phyloP scores from a whole-genome alignment of 1,284 basidiomycete genomes.

The Pseudozyma hubeiensis region DNA sequence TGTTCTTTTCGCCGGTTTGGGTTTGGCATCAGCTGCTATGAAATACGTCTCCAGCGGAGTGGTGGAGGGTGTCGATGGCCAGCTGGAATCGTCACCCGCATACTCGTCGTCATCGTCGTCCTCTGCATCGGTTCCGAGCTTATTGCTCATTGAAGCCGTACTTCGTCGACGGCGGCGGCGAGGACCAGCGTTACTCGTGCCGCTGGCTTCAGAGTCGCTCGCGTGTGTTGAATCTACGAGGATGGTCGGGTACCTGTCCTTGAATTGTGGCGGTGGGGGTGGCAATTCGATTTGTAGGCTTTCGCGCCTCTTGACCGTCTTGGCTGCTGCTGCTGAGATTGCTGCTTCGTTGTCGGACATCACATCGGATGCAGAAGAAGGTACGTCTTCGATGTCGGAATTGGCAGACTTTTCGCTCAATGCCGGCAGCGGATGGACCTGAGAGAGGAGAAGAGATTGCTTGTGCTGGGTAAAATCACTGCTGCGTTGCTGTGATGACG shows the following conservation, averaged over 20 bases:
- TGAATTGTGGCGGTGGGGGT: slow-evolving; percentile 35
- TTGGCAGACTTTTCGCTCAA: slow-evolving; percentile 36
- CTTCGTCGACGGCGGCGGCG: slow-evolving; percentile 27
- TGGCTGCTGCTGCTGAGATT: background rate
- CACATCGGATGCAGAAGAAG: slow-evolving; percentile 15
- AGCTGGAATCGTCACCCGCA: slow-evolving; percentile 48
- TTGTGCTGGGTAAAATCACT: slow-evolving; percentile 6
- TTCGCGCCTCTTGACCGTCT: slow-evolving; percentile 22
- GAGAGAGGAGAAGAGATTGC: slow-evolving; percentile 13
- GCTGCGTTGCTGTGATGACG: background rate
- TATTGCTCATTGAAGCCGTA: slow-evolving; percentile 24
- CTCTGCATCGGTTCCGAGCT: slow-evolving; percentile 13
- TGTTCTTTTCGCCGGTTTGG: slow-evolving; percentile 2
- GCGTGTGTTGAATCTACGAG: slow-evolving; percentile 39
- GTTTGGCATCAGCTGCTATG: slow-evolving; percentile 13
- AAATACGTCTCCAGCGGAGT: slow-evolving; percentile 47
- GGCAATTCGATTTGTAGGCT: slow-evolving; percentile 48
- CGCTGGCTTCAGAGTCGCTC: slow-evolving; percentile 34
- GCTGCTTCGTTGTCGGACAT: slow-evolving; percentile 20
- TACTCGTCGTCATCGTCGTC: slow-evolving; percentile 32
- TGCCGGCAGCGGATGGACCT: slow-evolving; percentile 21
- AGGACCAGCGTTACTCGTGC: background rate
- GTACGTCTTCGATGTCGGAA: slow-evolving; percentile 24
- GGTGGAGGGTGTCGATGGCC: slow-evolving; percentile 48
- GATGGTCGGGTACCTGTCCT: slow-evolving; percentile 40